Evolutionary conservation across 352 stramenopile genomes (phyloP).

Genomic region (Ochromonadaceae sp.): DNA sequence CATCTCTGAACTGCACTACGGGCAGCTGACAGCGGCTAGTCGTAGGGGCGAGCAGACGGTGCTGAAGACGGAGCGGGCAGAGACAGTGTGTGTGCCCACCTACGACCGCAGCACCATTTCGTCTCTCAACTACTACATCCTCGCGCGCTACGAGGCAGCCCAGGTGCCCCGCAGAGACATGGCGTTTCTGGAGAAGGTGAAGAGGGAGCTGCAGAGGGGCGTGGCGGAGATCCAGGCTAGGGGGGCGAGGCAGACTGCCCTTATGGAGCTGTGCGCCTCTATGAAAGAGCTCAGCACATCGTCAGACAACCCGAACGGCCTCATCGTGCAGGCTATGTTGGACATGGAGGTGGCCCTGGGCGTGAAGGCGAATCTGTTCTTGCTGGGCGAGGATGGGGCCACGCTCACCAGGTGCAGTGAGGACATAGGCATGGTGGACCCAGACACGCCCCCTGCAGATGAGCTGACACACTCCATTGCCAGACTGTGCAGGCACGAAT

Average conservation of each 20-base stretch:
- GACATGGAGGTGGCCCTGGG: background rate
- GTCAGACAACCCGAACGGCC: background rate
- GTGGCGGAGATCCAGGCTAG: background rate
- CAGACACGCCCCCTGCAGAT: too few species aligned
- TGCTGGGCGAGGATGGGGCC: background rate
- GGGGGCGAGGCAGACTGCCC: background rate
- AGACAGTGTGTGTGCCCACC: background rate
- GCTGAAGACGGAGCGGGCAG: background rate
- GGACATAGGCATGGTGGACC: background rate
- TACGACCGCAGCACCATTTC: background rate
- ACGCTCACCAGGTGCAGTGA: background rate
- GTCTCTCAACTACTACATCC: background rate
- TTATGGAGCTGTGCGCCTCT: background rate
- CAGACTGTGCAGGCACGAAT: too few species aligned
- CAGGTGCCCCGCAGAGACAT: background rate
- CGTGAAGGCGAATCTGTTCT: background rate
- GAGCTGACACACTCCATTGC: too few species aligned
- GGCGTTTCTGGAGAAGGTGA: background rate
- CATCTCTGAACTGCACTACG: slow-evolving; percentile 8
- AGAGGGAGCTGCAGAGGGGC: background rate
- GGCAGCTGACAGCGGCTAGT: background rate
- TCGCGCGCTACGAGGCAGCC: background rate
- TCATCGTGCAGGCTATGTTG: background rate
- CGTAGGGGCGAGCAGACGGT: background rate
- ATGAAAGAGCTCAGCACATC: background rate